Evolutionary conservation across 2,329 filamentous ascomycete genomes (phyloP).

Genomic region (Zalaria sp.): DNA sequence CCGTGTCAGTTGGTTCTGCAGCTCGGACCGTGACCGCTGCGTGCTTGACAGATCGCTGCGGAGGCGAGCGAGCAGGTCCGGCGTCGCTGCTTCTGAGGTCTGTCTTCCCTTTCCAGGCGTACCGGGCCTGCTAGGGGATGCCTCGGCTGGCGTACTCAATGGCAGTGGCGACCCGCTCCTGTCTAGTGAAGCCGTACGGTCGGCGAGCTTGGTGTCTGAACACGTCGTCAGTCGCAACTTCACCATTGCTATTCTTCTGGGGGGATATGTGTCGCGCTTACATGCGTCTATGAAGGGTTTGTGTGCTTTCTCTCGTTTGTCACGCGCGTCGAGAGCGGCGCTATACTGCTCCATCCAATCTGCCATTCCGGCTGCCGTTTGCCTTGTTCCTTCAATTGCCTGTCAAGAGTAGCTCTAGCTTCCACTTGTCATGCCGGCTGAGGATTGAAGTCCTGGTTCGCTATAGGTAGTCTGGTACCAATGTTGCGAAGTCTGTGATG

Average conservation of each 20-base stretch:
- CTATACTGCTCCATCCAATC: slow-evolving; percentile 76
- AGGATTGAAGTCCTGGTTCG: too few relatives aligned
- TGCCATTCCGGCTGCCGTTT: slow-evolving; percentile 33
- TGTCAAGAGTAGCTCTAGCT: too few relatives aligned
- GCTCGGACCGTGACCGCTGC: slow-evolving; percentile 29
- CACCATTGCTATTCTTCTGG: not conserved
- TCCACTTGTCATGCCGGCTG: too few relatives aligned
- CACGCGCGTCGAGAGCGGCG: slow-evolving; percentile 55
- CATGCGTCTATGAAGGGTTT: slow-evolving; percentile 65
- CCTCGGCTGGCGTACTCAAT: slow-evolving; percentile 7
- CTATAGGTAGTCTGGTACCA: too few relatives aligned
- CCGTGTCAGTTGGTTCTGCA: slow-evolving; percentile 49
- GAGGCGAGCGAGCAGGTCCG: slow-evolving; percentile 16
- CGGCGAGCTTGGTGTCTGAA: slow-evolving; percentile 31
- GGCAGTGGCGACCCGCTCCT: too few relatives aligned
- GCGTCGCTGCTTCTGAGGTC: slow-evolving; percentile 12
- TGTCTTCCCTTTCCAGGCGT: not conserved
- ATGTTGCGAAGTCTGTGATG: too few relatives aligned
- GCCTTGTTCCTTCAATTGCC: too few relatives aligned
- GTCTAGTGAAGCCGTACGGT: slow-evolving; percentile 20
- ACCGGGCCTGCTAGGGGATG: slow-evolving; percentile 3
- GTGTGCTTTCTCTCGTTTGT: slow-evolving; percentile 52
- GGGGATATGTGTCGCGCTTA: slow-evolving; percentile 26
- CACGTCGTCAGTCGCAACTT: slow-evolving; percentile 6
- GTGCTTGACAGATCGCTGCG: slow-evolving; percentile 41